Conservation (phyloP, 2,329 filamentous ascomycete species). For the Phyllosticta paracitricarpa region DNA sequence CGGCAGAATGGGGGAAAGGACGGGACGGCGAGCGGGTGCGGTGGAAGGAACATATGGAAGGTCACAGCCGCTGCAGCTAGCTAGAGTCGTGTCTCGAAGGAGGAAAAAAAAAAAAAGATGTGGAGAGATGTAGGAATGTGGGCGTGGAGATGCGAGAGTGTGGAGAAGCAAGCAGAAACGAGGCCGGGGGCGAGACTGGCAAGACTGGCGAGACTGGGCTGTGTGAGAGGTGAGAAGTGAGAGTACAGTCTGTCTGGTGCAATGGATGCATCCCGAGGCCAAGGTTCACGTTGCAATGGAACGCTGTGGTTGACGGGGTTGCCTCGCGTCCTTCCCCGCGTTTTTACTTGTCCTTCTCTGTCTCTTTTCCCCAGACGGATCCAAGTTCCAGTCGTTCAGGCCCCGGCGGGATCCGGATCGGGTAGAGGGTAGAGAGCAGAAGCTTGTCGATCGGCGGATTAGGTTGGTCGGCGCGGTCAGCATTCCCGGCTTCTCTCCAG, state of each 20-base stretch:
- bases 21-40: neutral
- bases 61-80: neutral
- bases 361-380: constrained; percentile 19
- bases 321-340: constrained; percentile 22
- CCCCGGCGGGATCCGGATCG: neutral
- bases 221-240: neutral
- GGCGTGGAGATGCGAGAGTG: too few species aligned
- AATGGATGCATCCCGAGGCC: neutral
- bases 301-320: constrained; percentile 11
- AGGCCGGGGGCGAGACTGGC: too few species aligned
- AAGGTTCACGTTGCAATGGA: neutral
- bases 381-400: neutral
- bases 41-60: neutral
- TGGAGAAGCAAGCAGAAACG: too few species aligned
- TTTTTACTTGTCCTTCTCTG: too few species aligned
- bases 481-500: too few species aligned
- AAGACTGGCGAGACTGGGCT: neutral
- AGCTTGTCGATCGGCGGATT: neutral
- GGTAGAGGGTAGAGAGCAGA: neutral
- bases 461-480: neutral
- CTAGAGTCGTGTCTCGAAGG: neutral
- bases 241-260: neutral
- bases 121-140: neutral
- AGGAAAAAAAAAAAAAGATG: neutral
- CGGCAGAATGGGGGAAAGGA: neutral